Base-by-base conservation (phyloP, 352 stramenopile genomes). In the Paralagenidium karlingii region DNA sequence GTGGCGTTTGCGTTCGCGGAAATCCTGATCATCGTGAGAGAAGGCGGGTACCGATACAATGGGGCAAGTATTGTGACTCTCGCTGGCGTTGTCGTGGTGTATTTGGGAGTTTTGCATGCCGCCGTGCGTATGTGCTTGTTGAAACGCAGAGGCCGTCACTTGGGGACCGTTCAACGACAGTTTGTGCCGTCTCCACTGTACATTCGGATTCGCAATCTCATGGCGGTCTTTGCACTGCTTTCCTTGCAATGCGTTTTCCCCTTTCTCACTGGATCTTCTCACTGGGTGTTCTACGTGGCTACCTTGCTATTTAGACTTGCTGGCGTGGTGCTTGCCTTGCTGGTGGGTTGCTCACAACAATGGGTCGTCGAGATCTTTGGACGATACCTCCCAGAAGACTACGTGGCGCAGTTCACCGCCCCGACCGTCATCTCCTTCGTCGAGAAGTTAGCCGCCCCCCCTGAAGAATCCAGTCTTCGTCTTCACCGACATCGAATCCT, bases 401-500 rank as follows among this genome's bases (percentile, higher is more conserved):
- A 70, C 39, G 50, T 63, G 51, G 61, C 57, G 12, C 11, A 11
- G 11, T 13, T 32, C 28, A 32, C 15, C 11, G 30, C 34, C 3
- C 44, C 62, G 8, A n/a, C n/a, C n/a, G n/a, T n/a, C n/a, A n/a
- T n/a, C n/a, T n/a, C n/a, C n/a, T n/a, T n/a, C n/a, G n/a, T n/a
- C n/a, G n/a, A n/a, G n/a, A 8, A 27, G 28, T 22, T 3, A 10
- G 9, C 21, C n/a, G 13, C n/a, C 16, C 8, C 64, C 64, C 11
- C 45, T 50, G 16, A 46, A 46, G 11, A 61, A 74, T n/a, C 67
- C 64, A 5, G 60, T 81, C 26, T 78, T 81, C 29, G 61, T 81
- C 21, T 76, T 69, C 61, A 81, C 67, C 13, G 67, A 80, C 48
- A 75, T 76, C 37, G 63, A 81, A 40, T 58, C 63, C 10, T 80